Base-by-base conservation (phyloP, 2,329 filamentous ascomycete species). In the Hymenotorrendiella dingleyae region DNA sequence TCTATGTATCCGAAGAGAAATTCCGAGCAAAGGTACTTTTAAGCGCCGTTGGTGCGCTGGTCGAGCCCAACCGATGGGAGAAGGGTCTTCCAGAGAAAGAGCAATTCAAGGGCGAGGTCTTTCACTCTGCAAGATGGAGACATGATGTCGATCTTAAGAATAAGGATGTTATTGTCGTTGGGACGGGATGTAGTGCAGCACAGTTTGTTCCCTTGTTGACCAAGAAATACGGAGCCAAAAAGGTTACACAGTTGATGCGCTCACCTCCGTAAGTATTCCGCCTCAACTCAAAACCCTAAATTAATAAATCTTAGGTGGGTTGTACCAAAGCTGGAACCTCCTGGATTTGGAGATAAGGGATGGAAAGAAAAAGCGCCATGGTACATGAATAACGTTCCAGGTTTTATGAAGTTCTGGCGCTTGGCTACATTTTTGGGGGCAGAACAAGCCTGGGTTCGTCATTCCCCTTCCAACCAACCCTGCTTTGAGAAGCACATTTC, bases 241-340 rank as follows among this genome's bases (percentile, higher is more conserved):
- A 71, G 5, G 69, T 80, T n/a, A 78, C 74, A 1, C 76, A 80
- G 49, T 49, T 80, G 6, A 76, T 80, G 72, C 63, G 74, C 12
- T 72, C 72, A 11, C 72, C 75, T 9, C 76, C 76, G 1, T n/a
- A n/a, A n/a, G n/a, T n/a, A n/a, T n/a, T n/a, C n/a, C n/a, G n/a
- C n/a, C n/a, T n/a, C n/a, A n/a, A n/a, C n/a, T n/a, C n/a, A n/a
- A n/a, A n/a, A n/a, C n/a, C n/a, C n/a, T n/a, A n/a, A n/a, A n/a
- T n/a, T n/a, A n/a, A n/a, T n/a, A n/a, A n/a, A n/a, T n/a, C n/a
- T n/a, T n/a, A n/a, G n/a, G n/a, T 79, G 75, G 74, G 69, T 77
- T 1, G 64, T 69, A 4, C 68, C 72, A 2, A 60, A 63, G 34
- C 8, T 56, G 1, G 36, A 59, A 4, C 59, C 67, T 8, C 68